Evolutionary conservation across 2,329 filamentous ascomycete genomes (phyloP).

Genomic region (Claviceps sp.): DNA sequence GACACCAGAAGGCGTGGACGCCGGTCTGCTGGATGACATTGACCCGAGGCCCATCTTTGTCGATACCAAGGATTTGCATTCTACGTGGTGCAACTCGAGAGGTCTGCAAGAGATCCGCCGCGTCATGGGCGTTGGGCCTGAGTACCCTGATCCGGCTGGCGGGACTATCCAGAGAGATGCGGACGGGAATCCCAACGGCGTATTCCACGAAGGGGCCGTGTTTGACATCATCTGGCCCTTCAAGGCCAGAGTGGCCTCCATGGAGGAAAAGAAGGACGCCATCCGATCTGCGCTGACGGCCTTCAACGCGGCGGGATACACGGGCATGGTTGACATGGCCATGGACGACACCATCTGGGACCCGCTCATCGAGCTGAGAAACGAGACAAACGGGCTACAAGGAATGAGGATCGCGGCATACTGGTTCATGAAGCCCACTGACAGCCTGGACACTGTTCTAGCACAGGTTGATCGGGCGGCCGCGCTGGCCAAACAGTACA

Average conservation of each 20-base stretch:
- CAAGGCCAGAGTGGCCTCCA: constrained; percentile 31
- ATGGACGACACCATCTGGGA: constrained; percentile 47
- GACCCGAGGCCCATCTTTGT: constrained; percentile 42
- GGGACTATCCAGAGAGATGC: constrained; percentile 38
- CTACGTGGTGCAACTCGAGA: constrained; percentile 40
- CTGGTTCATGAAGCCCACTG: constrained; percentile 40
- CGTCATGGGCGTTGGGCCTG: constrained; percentile 26
- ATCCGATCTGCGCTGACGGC: constrained; percentile 34
- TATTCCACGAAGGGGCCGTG: constrained; percentile 39
- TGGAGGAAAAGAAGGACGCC: constrained; percentile 33
- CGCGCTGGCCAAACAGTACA: constrained; percentile 25
- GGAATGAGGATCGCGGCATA: constrained; percentile 38
- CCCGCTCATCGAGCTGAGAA: constrained; percentile 30
- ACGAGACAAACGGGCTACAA: constrained; percentile 15
- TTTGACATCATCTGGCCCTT: constrained; percentile 42
- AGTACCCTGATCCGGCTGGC: constrained; percentile 32
- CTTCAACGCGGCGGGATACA: constrained; percentile 40
- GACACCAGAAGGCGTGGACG: constrained; percentile 31
- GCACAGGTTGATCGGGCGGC: constrained; percentile 36
- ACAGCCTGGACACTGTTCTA: constrained; percentile 25
- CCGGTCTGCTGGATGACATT: constrained; percentile 33
- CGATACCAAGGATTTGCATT: constrained; percentile 43
- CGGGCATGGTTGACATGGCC: constrained; percentile 45
- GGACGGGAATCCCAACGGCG: constrained; percentile 32
- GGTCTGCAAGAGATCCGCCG: constrained; percentile 30